phyloP scores from a whole-genome alignment of 148 eudicot species.

The Diospyros lotus region DNA sequence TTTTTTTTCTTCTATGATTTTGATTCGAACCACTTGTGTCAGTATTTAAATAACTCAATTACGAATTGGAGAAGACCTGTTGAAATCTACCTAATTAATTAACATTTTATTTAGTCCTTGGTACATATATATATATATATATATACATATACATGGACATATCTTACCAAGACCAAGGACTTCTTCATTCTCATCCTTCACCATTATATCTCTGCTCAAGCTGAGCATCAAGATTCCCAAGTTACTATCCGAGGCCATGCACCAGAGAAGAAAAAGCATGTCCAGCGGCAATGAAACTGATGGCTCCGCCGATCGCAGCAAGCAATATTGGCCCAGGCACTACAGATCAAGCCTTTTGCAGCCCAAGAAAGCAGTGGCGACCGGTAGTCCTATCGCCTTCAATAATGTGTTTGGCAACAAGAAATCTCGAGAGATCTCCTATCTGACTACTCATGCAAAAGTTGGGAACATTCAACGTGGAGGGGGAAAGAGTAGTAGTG shows the following conservation, averaged over 20 bases:
- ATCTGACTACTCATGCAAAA: not conserved
- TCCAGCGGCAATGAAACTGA: not conserved
- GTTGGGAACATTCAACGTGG: not conserved
- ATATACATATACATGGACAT: too few relatives aligned
- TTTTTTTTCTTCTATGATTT: too few relatives aligned
- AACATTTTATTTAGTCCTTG: too few relatives aligned
- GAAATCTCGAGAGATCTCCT: not conserved
- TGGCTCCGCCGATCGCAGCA: not conserved
- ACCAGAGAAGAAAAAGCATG: not conserved
- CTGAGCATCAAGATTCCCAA: not conserved
- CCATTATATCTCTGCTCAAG: not conserved
- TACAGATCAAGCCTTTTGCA: not conserved
- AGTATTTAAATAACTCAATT: too few relatives aligned
- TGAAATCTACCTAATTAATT: too few relatives aligned
- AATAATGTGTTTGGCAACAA: not conserved
- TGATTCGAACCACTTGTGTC: too few relatives aligned
- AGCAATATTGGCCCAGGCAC: not conserved
- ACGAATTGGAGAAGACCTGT: too few relatives aligned
- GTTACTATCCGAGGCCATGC: not conserved
- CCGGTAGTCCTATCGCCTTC: not conserved
- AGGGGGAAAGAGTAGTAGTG: not conserved
- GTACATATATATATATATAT: too few relatives aligned
- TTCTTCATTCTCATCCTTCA: not conserved
- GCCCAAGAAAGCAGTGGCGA: not conserved
- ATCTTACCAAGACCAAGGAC: not conserved